Evolutionary conservation across 768 basidiomycete genomes (phyloP).

Genomic region (Tricholoma saponaceum): DNA sequence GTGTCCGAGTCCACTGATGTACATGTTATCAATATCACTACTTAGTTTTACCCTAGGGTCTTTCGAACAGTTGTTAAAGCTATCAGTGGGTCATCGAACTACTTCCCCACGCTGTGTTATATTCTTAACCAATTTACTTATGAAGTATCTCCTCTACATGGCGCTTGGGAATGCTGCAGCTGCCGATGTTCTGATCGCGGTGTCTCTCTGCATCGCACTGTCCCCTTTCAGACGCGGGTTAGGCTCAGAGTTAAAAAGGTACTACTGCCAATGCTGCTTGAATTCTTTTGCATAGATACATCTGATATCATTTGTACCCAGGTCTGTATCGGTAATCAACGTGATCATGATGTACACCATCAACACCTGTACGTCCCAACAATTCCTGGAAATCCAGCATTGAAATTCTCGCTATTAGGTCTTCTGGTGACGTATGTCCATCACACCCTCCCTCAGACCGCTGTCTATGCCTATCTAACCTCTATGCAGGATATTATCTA

Average conservation of each 20-base stretch:
- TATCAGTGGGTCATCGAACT: conserved; percentile 18
- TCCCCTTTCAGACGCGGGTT: conserved; percentile 11
- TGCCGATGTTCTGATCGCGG: conserved; percentile 36
- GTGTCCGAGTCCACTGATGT: not conserved
- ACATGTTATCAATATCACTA: not conserved
- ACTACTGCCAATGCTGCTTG: not conserved
- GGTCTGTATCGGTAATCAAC: conserved; percentile 41
- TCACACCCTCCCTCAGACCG: not conserved
- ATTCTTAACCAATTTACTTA: not conserved
- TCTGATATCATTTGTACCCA: conserved; percentile 8
- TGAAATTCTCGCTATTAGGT: conserved; percentile 14
- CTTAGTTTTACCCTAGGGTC: conserved; percentile 21
- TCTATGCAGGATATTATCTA: conserved; percentile 21
- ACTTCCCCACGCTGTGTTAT: not conserved
- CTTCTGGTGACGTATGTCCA: conserved; percentile 27
- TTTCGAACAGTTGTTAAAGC: conserved; percentile 20
- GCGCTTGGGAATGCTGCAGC: conserved; percentile 30
- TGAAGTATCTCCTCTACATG: conserved; percentile 27
- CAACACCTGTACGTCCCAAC: conserved; percentile 37
- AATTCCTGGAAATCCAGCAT: not conserved
- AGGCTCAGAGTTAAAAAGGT: conserved; percentile 26
- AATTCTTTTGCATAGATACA: not conserved
- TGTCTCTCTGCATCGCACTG: conserved; percentile 29
- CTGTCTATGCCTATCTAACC: not conserved
- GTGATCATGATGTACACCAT: conserved; percentile 43